A percentile compares a stretch with the other conserved stretches of the same genome.
phyloP scores from a whole-genome alignment of 2,329 filamentous ascomycete species.

The Penicillium brevicompactum region DNA sequence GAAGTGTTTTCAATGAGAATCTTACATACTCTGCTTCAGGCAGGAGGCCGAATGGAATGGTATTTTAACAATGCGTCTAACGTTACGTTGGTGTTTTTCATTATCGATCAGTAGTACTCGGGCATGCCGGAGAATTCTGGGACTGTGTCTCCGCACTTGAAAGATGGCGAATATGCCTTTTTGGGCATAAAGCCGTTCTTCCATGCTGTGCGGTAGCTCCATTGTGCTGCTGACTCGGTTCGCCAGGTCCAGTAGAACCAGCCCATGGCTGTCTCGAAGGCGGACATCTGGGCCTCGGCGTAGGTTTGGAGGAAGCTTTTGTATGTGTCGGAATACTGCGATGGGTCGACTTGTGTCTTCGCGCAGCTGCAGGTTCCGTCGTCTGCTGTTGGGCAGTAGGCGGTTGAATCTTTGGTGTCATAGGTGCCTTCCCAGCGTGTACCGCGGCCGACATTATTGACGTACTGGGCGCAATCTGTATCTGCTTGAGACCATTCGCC shows the following conservation, averaged over 20 bases:
- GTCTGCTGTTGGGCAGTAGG: conserved; percentile 68
- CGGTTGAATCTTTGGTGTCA: conserved; percentile 65
- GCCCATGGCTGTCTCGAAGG: conserved; percentile 89
- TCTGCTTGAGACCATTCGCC: conserved; percentile 98
- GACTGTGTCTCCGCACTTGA: conserved; percentile 61
- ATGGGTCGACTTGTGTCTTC: conserved; percentile 72
- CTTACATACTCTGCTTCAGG: conserved; percentile 1
- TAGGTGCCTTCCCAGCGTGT: conserved; percentile 91
- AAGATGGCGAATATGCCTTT: conserved; percentile 71
- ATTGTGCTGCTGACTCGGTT: conserved; percentile 82
- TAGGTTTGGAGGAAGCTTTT: conserved; percentile 86
- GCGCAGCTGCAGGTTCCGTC: conserved; percentile 71
- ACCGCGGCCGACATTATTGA: conserved; percentile 88
- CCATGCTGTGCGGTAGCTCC: conserved; percentile 70
- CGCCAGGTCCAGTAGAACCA: conserved; percentile 99
- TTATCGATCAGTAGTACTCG: conserved; percentile 44
- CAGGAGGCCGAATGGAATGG: conserved; percentile 4
- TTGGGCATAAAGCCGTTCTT: conserved; percentile 76
- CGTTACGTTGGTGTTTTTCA: neutral
- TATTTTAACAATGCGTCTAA: conserved; percentile 6
- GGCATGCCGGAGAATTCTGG: conserved; percentile 49
- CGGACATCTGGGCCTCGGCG: conserved; percentile 93
- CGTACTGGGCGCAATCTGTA: conserved; percentile 83
- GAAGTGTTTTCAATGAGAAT: no score
- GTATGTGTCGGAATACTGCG: conserved; percentile 70